Evolutionary conservation across 2,329 filamentous ascomycete genomes (phyloP), one percentile per base, ranked within the genome.

Genomic region (Epichloe gansuensis): DNA sequence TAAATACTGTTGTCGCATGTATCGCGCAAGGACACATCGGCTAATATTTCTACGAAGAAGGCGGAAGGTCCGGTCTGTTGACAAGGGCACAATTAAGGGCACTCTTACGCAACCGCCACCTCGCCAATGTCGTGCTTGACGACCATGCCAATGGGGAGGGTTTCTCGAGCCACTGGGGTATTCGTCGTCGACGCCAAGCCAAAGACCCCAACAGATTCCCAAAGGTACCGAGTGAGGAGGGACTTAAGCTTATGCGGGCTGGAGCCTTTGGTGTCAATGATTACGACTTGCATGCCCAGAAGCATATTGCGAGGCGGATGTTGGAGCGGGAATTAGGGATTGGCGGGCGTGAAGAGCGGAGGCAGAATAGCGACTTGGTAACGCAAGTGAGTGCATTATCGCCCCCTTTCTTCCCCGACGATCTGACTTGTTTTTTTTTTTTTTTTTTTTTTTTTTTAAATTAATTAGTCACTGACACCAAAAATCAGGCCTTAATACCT

Each of bases 241-340:
- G 93, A 7, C 75, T 69, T 48, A 80, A 85, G 59, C 72, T 97
- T 56, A 95, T 97, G 90, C 75, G 81, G 41, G 85, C 83, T 34
- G 91, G 91, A 1, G 75, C 73, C 2, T 97, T 96, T 69, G 91
- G 91, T 37, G 74, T 75, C 17, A 85, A 82, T 53, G 77, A 85
- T 45, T 69, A 74, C 53, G 72, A 73, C 60, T 72, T 72, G 58
- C 75, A 68, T 55, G 74, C 62, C 55, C 79, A 71, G 63, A 80
- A 83, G 64, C 78, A 81, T 57, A 67, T 95, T 17, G 78, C 83
- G 11, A 77, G 81, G 53, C 80, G 86, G 46, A 75, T 96, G 56
- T 76, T 97, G 59, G 86, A 88, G 65, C 80, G 91, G 45, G 90
- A 96, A 66, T 69, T 96, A 37, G 91, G 88, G 0, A 64, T 85